These are phyloP conservation scores for Chaetomiaceae sp. DNA, from an alignment of 2,329 filamentous ascomycete genomes.

Conservation along the genomic window DNA sequence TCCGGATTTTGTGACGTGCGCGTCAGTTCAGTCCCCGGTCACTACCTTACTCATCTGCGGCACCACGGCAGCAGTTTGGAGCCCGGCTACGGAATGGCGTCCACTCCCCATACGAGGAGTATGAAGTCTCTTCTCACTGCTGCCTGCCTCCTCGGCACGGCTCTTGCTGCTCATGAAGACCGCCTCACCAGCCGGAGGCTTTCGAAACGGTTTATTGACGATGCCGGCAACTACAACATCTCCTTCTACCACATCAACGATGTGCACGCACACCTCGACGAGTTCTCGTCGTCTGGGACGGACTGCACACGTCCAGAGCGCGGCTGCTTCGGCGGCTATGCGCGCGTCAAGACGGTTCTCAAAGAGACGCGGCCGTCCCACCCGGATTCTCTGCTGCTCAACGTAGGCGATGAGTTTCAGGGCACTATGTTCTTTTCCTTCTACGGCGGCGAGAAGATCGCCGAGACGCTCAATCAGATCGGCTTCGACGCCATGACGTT, in stretches of 20 bases:
- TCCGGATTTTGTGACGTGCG: neutral
- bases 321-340: conserved; percentile 62
- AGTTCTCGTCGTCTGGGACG: conserved; percentile 57
- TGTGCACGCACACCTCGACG: conserved; percentile 62
- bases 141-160: conserved; percentile 6
- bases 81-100: no score
- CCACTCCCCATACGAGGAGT: neutral
- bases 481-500: conserved; percentile 66
- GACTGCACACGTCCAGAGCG: conserved; percentile 54
- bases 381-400: conserved; percentile 59
- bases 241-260: conserved; percentile 69
- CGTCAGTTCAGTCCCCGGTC: neutral
- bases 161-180: conserved; percentile 34
- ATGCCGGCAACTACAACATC: conserved; percentile 50
- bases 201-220: conserved; percentile 46
- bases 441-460: conserved; percentile 65
- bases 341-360: conserved; percentile 58
- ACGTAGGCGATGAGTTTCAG: conserved; percentile 66
- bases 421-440: conserved; percentile 64
- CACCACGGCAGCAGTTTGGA: neutral
- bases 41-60: neutral
- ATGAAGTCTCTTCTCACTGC: conserved; percentile 8
- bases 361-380: conserved; percentile 53
- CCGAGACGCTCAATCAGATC: conserved; percentile 60
- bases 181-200: conserved; percentile 44